A percentile compares a stretch with the other conserved stretches of the same genome.
Conservation (phyloP, 306 rosid genomes). For the Neltuma alba region DNA sequence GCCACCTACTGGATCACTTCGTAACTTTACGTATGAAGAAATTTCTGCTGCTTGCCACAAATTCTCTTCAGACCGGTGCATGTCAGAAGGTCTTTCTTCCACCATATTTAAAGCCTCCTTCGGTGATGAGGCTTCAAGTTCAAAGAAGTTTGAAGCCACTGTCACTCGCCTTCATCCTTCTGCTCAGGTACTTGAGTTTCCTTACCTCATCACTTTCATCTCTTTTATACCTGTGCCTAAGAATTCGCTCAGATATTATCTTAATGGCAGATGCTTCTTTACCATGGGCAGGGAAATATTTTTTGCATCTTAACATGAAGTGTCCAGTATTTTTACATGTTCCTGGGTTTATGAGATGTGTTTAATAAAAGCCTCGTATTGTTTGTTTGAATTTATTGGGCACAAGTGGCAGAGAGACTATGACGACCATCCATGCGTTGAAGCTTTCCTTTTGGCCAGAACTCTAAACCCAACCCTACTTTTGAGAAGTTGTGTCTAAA, state of each 20-base stretch:
- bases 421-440: not conserved
- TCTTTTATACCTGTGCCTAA: slow-evolving; percentile 19
- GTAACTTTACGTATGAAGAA: slow-evolving; percentile 74
- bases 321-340: not conserved
- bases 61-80: slow-evolving; percentile 81
- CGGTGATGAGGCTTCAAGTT: slow-evolving; percentile 80
- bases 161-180: slow-evolving; percentile 88
- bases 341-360: slow-evolving; percentile 13
- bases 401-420: not conserved
- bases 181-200: slow-evolving; percentile 60
- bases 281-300: not conserved
- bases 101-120: slow-evolving; percentile 85
- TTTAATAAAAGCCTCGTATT: not conserved
- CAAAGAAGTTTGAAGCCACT: slow-evolving; percentile 89
- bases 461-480: not conserved
- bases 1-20: slow-evolving; percentile 72
- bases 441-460: slow-evolving; percentile 14
- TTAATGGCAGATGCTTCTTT: not conserved
- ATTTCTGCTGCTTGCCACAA: slow-evolving; percentile 80
- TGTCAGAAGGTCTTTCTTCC: slow-evolving; percentile 89
- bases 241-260: slow-evolving; percentile 14
- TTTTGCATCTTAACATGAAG: not conserved
- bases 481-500: not conserved
- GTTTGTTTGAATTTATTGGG: not conserved
- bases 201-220: slow-evolving; percentile 10